A percentile compares a stretch with the other conserved stretches of the same genome.
These are phyloP conservation scores for Jatropha multifida DNA, from an alignment of 441 rosid species.

Conservation along the genomic window DNA sequence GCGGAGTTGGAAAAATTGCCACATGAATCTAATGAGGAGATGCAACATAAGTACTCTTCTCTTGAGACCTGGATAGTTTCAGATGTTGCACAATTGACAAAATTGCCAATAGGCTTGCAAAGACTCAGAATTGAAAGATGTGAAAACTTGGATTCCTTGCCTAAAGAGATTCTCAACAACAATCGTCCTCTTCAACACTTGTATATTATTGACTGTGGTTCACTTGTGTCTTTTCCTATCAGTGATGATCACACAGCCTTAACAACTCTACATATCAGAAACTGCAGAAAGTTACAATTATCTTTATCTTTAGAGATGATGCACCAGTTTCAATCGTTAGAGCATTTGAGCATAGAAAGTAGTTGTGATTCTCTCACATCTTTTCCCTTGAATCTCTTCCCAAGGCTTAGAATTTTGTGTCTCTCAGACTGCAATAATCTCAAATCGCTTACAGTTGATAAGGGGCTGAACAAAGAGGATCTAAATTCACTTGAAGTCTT, in stretches of 20 bases:
- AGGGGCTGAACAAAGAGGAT: not conserved
- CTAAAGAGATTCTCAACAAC: not conserved
- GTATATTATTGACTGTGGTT: not conserved
- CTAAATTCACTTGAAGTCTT: not conserved
- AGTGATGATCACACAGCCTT: not conserved
- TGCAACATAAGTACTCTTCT: not conserved
- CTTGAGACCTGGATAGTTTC: not conserved
- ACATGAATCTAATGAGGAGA: not conserved
- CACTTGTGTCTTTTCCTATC: not conserved
- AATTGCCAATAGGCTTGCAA: not conserved
- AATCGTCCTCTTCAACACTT: not conserved
- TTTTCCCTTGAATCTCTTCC: not conserved
- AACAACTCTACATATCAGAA: not conserved
- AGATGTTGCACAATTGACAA: not conserved
- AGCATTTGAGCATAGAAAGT: not conserved
- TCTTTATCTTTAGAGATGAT: not conserved
- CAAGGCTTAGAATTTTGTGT: not conserved
- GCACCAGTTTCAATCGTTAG: not conserved
- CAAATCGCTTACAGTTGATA: not conserved
- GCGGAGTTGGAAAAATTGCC: not conserved
- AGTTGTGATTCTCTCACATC: not conserved
- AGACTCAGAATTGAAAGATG: constrained; percentile 2
- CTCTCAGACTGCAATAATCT: not conserved
- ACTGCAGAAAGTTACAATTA: not conserved
- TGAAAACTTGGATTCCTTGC: not conserved